phyloP scores from a whole-genome alignment of 2,329 filamentous ascomycete species.

The Tolypocladium pustulatum region DNA sequence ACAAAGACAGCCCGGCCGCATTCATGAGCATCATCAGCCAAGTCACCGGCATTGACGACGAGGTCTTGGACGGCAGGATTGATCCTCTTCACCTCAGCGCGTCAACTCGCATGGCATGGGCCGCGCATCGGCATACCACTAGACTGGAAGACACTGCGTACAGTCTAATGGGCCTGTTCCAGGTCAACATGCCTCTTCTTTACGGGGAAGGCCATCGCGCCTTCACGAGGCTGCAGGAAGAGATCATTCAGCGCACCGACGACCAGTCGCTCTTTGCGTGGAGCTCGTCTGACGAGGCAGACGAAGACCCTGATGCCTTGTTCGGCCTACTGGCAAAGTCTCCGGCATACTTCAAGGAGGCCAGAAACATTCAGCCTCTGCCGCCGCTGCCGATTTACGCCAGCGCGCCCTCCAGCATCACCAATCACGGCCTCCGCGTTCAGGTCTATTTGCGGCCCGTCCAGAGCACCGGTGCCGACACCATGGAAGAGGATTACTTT shows the following conservation, averaged over 20 bases:
- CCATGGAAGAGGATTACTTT: background rate
- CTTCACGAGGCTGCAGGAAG: slow-evolving; percentile 10
- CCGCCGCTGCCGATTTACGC: background rate
- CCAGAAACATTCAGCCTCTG: background rate
- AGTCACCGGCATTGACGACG: background rate
- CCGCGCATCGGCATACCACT: slow-evolving; percentile 7
- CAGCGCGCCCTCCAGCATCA: background rate
- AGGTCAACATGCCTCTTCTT: slow-evolving; percentile 11
- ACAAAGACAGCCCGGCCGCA: background rate
- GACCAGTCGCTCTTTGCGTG: slow-evolving; percentile 7
- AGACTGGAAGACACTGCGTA: slow-evolving; percentile 11
- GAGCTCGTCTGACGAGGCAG: background rate
- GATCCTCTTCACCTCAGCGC: background rate
- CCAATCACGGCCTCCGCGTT: background rate
- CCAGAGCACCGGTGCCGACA: background rate
- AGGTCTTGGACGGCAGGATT: background rate
- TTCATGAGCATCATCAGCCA: background rate
- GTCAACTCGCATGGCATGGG: slow-evolving; percentile 9
- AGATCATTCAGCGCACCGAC: slow-evolving; percentile 6
- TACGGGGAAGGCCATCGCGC: slow-evolving; percentile 11
- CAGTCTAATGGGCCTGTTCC: slow-evolving; percentile 12
- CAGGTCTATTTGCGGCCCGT: background rate
- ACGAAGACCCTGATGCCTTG: background rate
- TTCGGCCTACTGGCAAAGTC: background rate
- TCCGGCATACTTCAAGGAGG: background rate